These are phyloP conservation scores for Sphaceloma murrayae DNA, from an alignment of 2,329 filamentous ascomycete species.

Conservation along the genomic window DNA sequence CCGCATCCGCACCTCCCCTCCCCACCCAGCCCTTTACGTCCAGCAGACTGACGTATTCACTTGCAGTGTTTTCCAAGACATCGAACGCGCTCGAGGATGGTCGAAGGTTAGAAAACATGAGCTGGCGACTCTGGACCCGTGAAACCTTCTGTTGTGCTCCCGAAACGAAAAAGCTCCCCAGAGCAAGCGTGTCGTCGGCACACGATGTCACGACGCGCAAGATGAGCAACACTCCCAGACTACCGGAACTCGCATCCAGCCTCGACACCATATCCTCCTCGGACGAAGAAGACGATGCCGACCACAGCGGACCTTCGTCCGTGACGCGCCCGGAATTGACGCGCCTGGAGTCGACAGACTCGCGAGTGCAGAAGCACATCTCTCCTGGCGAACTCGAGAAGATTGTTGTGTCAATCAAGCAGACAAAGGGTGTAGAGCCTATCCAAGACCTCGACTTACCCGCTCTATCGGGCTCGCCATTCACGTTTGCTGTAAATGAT, in stretches of 20 bases:
- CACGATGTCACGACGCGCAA: constrained; percentile 20
- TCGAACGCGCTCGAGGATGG: constrained; percentile 91
- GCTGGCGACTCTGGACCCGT: constrained; percentile 89
- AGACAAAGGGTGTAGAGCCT: constrained; percentile 61
- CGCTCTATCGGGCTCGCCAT: constrained; percentile 17
- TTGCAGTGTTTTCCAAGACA: constrained; percentile 70
- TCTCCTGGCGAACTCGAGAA: constrained; percentile 88
- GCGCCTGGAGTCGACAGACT: constrained; percentile 59
- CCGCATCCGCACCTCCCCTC: too few species aligned
- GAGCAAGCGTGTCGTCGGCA: constrained; percentile 21
- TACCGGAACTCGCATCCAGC: constrained; percentile 40
- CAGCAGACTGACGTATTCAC: constrained; percentile 15
- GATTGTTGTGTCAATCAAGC: constrained; percentile 86
- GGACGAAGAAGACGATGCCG: constrained; percentile 32
- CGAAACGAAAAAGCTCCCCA: constrained; percentile 32
- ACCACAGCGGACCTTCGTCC: constrained; percentile 35
- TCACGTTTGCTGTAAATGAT: neutral
- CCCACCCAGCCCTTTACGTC: too few species aligned
- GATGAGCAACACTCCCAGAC: constrained; percentile 22
- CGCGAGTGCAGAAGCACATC: constrained; percentile 75
- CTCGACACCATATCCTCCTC: constrained; percentile 36
- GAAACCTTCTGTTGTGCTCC: constrained; percentile 82
- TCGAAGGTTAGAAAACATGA: constrained; percentile 84
- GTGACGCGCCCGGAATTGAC: constrained; percentile 51
- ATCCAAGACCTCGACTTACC: constrained; percentile 37